These are phyloP conservation scores for Colletotrichum higginsianum DNA, from an alignment of 2,329 filamentous ascomycete genomes.

Conservation along the genomic window DNA sequence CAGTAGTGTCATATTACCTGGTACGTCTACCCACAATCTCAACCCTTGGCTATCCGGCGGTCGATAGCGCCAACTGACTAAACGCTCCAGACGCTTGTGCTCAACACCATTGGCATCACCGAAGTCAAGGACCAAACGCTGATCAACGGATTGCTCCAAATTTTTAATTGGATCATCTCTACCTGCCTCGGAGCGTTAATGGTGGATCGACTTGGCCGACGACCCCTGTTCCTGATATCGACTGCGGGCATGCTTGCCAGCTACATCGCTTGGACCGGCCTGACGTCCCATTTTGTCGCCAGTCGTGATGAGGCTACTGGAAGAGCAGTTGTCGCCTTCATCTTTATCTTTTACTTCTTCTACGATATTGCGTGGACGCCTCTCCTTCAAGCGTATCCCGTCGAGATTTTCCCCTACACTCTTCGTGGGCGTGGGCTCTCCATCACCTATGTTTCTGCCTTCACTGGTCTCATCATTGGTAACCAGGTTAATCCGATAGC, in stretches of 20 bases:
- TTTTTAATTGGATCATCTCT: constrained; percentile 36
- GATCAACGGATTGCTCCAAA: constrained; percentile 54
- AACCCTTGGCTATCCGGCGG: not conserved
- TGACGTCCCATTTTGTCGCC: constrained; percentile 21
- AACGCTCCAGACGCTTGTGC: constrained; percentile 43
- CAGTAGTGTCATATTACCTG: constrained; percentile 58
- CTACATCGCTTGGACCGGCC: constrained; percentile 48
- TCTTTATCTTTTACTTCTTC: constrained; percentile 43
- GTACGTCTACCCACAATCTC: constrained; percentile 13
- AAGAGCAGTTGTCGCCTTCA: constrained; percentile 42
- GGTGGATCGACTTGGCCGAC: constrained; percentile 54
- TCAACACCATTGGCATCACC: constrained; percentile 51
- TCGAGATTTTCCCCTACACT: constrained; percentile 44
- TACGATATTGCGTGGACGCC: constrained; percentile 42
- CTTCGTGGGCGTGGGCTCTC: constrained; percentile 43
- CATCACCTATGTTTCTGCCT: constrained; percentile 38
- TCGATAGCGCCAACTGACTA: not conserved
- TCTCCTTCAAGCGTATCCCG: constrained; percentile 38
- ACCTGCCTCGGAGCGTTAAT: constrained; percentile 54
- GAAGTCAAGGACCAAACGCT: constrained; percentile 54
- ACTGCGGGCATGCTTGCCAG: constrained; percentile 48
- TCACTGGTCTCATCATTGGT: constrained; percentile 48
- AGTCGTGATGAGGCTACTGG: constrained; percentile 37
- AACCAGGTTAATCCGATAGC: constrained; percentile 62
- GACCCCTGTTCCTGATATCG: constrained; percentile 62